Evolutionary conservation across 2,329 filamentous ascomycete genomes (phyloP).

Genomic region (Ceratocystis albifundus): DNA sequence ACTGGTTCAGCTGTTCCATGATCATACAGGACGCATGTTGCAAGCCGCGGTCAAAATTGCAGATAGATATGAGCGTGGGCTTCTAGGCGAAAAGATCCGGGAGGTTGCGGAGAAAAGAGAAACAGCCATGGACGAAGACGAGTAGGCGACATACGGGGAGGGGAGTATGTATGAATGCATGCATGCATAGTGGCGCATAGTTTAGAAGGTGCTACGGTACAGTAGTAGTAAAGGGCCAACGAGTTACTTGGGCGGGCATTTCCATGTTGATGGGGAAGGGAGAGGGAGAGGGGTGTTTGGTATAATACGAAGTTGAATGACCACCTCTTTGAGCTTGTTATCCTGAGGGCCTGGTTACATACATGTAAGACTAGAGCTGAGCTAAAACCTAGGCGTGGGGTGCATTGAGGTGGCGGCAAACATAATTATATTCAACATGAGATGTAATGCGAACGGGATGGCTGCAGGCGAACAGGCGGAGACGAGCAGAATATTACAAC

Average conservation of each 20-base stretch:
- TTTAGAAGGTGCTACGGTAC: background rate
- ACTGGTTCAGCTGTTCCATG: constrained; percentile 73
- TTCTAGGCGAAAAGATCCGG: constrained; percentile 82
- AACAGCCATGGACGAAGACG: constrained; percentile 15
- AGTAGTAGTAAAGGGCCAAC: background rate
- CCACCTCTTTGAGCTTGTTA: background rate
- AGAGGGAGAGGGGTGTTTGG: too few relatives aligned
- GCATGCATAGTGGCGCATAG: background rate
- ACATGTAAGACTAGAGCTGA: background rate
- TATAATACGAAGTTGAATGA: background rate
- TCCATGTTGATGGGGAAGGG: background rate
- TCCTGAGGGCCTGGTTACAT: too few relatives aligned
- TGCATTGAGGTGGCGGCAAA: background rate
- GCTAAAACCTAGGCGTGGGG: constrained; percentile 2
- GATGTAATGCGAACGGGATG: too few relatives aligned
- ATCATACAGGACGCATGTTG: constrained; percentile 76
- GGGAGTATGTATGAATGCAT: too few relatives aligned
- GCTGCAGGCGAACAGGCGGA: too few relatives aligned
- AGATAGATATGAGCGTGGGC: constrained; percentile 64
- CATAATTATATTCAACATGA: too few relatives aligned
- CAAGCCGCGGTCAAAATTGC: constrained; percentile 87
- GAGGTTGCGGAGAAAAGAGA: constrained; percentile 29
- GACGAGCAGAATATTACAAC: too few relatives aligned
- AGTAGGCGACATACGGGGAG: background rate
- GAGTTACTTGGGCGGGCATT: background rate